Evolutionary conservation across 441 rosid species (phyloP), one percentile per base, ranked within the genome.

Genomic region (Erodium texanum): DNA sequence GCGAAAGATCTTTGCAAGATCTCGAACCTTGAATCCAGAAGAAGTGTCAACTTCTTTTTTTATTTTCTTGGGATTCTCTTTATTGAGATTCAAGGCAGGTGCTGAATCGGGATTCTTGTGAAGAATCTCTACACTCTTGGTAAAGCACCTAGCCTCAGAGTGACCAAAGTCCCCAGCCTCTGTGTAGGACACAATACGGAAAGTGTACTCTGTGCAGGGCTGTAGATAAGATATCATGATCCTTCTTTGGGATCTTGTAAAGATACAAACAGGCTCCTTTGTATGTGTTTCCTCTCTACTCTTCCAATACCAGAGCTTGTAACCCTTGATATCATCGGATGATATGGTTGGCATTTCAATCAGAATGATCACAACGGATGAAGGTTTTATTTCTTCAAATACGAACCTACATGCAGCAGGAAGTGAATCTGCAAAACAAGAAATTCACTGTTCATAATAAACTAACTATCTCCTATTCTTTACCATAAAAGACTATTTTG

Each of bases 331-430:
- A 72, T 81, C 82, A 45, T 71, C 70, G 15, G 85, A 79, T 48
- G 73, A 71, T 22, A 74, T 74, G 41, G 74, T 73, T 20, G 94
- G 77, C 62, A 84, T 72, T 79, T 94, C 98, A 77, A 94, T 82
- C 71, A 92, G 67, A 76, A 81, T 78, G 75, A 92, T 79, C 43
- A 83, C 80, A 73, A 90, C 89, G 54, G 85, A 82, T 36, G 86
- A 81, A 0, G 96, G 74, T 18, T 80, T 82, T 73, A 90, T 80
- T 84, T 92, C 92, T 83, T 92, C 98, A 74, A 94, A 92, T 66
- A 83, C 69, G 78, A 94, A 88, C 81, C 81, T 88, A 82, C 98
- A 92, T 64, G 98, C 97, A 66, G 96, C 91, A 62, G 93, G 97
- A 82, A 87, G 84, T 65, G 87, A 82, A 81, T 82, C 89, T 84